phyloP scores from a whole-genome alignment of 169 alveolate genomes.

The Plasmodium inui region DNA sequence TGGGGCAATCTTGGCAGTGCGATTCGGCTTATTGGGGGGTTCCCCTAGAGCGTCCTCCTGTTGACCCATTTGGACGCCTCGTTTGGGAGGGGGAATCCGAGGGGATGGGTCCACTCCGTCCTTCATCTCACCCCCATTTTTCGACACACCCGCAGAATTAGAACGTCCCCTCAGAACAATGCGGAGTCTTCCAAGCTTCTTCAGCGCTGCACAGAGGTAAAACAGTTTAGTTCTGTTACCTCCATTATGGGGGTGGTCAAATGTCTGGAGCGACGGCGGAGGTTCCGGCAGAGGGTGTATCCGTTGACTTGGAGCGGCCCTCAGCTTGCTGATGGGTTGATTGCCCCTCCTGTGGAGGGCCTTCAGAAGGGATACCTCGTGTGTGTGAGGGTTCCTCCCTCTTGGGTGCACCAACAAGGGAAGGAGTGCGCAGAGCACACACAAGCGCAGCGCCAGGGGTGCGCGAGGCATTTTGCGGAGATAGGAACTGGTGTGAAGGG shows the following conservation, averaged over 20 bases:
- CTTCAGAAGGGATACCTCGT: not conserved
- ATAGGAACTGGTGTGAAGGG: not conserved
- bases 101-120: not conserved
- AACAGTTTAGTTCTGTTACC: not conserved
- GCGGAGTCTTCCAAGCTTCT: not conserved
- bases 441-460: not conserved
- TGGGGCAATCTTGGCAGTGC: not conserved
- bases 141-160: no score
- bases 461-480: not conserved
- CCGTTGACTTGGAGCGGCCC: not conserved
- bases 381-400: not conserved
- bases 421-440: not conserved
- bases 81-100: no score
- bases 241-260: not conserved
- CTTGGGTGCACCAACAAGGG: not conserved
- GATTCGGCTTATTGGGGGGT: not conserved
- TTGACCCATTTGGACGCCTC: not conserved
- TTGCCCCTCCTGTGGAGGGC: not conserved
- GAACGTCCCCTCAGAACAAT: not conserved
- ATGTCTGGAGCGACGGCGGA: not conserved
- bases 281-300: not conserved
- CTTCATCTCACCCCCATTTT: not conserved
- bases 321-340: not conserved
- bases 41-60: not conserved
- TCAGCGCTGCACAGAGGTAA: not conserved